phyloP scores from a whole-genome alignment of 495 filamentous ascomycete species.

The Polyplosphaeria fusca region DNA sequence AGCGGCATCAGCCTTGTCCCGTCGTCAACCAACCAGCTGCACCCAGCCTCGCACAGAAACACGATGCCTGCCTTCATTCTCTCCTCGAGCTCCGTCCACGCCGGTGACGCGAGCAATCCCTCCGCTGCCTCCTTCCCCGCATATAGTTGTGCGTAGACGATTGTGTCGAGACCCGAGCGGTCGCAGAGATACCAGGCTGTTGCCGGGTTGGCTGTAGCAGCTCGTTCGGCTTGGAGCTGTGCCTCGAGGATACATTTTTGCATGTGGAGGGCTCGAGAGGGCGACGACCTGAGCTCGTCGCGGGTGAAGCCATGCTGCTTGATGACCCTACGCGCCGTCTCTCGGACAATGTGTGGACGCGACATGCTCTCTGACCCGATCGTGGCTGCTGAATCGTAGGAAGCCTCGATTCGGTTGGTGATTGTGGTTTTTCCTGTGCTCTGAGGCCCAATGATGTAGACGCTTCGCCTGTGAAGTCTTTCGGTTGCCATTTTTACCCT shows the following conservation, averaged over 20 bases:
- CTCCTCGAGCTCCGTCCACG: constrained; percentile 41
- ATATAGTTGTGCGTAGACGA: constrained; percentile 47
- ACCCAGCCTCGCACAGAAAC: constrained; percentile 47
- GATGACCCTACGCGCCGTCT: constrained; percentile 49
- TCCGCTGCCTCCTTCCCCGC: constrained; percentile 38
- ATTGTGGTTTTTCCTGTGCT: constrained; percentile 54
- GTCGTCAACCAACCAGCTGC: constrained; percentile 48
- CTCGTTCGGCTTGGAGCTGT: constrained; percentile 44
- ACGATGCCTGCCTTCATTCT: constrained; percentile 44
- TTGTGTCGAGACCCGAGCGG: constrained; percentile 50
- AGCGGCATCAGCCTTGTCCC: constrained; percentile 52
- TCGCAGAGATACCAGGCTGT: constrained; percentile 50
- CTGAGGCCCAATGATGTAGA: constrained; percentile 53
- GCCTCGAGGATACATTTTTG: constrained; percentile 49
- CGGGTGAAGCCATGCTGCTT: constrained; percentile 42
- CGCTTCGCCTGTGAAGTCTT: too few species aligned
- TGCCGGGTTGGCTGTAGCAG: neutral
- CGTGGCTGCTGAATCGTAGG: constrained; percentile 1
- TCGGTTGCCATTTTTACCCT: too few species aligned
- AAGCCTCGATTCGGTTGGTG: constrained; percentile 43
- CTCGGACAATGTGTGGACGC: constrained; percentile 38
- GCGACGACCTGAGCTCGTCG: constrained; percentile 42
- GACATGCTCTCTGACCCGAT: neutral
- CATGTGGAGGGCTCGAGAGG: constrained; percentile 39
- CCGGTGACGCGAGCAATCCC: constrained; percentile 28